Base-by-base conservation (phyloP, 805 yeast species). In the Wickerhamiella bombiphila region DNA sequence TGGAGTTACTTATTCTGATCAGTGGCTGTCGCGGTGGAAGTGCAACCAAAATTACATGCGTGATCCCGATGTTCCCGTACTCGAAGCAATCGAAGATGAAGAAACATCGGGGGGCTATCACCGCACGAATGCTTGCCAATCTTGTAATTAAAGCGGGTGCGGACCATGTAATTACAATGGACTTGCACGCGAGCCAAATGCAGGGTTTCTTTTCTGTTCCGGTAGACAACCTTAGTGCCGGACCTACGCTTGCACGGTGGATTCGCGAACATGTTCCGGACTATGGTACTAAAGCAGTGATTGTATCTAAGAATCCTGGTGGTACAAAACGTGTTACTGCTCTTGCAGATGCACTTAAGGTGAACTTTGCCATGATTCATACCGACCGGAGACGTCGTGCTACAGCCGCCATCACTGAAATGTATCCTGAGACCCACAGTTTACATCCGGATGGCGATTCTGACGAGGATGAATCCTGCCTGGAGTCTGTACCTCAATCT, bases 221-320 rank as follows among this genome's bases (percentile, higher is more conserved):
- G 0, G 98, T 91, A 20, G 99, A 91, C 59, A 91, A 91, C 59
- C 64, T 91, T 42, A 85, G 83, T 53, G 96, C 96, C 20, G 95
- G 94, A 2, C 98, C 98, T 35, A 81, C 94, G 29, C 69, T 91
- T 49, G 96, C 95, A 21, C 72, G 81, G 50, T 91, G 98, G 98
- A 88, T 91, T 51, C 75, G 80, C 50, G 91, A 80, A 57, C 80
- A 91, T 52, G 78, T 91, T 35, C 75, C 76, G 26, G 83, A 88
- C 54, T 83, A 81, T 66, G 13, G 11, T 24, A 67, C 73, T 50
- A 76, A 77, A 43, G 88, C 94, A 2, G 98, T 93, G 19, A 93
- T 91, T 38, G 98, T 91, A 9, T 85, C 96, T n/a, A 91, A 91
- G 58, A 91, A 91, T 61, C 97, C 99, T 16, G 99, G 98, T 45